A percentile compares a stretch with the other conserved stretches of the same genome.
Evolutionary conservation across 2,329 filamentous ascomycete genomes (phyloP).

Genomic region (Ophiocordyceps camponoti-saundersi): DNA sequence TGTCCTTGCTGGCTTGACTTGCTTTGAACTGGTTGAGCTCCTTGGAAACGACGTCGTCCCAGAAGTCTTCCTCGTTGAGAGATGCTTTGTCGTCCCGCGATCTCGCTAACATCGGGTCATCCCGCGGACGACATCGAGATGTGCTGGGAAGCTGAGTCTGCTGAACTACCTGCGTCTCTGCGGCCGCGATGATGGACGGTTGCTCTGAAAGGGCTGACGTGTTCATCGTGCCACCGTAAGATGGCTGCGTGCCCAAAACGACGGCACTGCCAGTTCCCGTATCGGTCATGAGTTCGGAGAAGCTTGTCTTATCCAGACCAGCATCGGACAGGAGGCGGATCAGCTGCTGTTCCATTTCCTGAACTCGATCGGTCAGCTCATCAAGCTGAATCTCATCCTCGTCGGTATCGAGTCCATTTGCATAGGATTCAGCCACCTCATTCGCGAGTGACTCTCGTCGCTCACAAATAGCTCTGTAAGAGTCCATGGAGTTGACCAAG

Average conservation of each 20-base stretch:
- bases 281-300: background rate
- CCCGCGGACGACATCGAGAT: slow-evolving; percentile 9
- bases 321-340: slow-evolving; percentile 23
- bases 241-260: slow-evolving; percentile 27
- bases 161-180: slow-evolving; percentile 29
- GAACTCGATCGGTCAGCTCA: slow-evolving; percentile 26
- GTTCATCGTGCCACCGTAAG: slow-evolving; percentile 11
- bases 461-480: slow-evolving; percentile 22
- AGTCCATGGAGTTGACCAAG: slow-evolving; percentile 22
- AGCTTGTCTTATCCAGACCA: slow-evolving; percentile 22
- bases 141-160: slow-evolving; percentile 29
- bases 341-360: slow-evolving; percentile 24
- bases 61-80: slow-evolving; percentile 8
- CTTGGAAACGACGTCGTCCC: slow-evolving; percentile 1
- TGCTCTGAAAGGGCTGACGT: slow-evolving; percentile 17
- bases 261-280: slow-evolving; percentile 9
- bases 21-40: background rate
- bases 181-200: slow-evolving; percentile 12
- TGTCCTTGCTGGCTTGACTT: background rate
- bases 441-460: slow-evolving; percentile 28
- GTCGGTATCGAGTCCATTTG: slow-evolving; percentile 30
- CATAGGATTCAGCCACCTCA: slow-evolving; percentile 31
- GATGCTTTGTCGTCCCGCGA: slow-evolving; percentile 9
- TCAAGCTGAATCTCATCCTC: slow-evolving; percentile 33
- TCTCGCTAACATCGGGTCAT: slow-evolving; percentile 5